A percentile compares a stretch with the other conserved stretches of the same genome.
phyloP scores from a whole-genome alignment of 2,329 filamentous ascomycete genomes.

The Corniculantispora saksenae region DNA sequence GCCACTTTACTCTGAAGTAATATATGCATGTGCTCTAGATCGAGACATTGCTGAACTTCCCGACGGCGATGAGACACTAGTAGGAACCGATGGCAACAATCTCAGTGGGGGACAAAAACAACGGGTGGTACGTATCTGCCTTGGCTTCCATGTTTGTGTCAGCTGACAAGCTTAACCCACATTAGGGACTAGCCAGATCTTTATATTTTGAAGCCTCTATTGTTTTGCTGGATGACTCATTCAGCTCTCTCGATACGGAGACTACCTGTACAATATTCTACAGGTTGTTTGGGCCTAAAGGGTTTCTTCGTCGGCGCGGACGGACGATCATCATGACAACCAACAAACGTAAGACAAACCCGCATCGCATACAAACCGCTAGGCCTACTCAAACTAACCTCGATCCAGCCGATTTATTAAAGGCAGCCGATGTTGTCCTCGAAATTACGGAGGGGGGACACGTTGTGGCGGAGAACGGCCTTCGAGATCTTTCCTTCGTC shows the following conservation, averaged over 20 bases:
- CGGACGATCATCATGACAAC: background rate
- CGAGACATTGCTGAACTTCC: background rate
- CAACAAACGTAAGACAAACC: too few relatives aligned
- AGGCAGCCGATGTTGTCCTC: background rate
- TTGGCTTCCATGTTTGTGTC: too few relatives aligned
- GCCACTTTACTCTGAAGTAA: background rate
- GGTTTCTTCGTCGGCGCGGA: constrained; percentile 37
- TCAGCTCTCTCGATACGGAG: constrained; percentile 45
- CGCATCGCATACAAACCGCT: too few relatives aligned
- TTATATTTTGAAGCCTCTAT: constrained; percentile 42
- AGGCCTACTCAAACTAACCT: background rate
- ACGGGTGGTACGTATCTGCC: constrained; percentile 34
- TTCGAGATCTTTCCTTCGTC: too few relatives aligned
- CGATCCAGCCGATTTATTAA: background rate
- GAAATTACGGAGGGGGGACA: background rate
- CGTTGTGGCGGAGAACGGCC: background rate
- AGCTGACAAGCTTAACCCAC: background rate
- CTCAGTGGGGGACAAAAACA: constrained; percentile 47
- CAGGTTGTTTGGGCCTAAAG: constrained; percentile 40
- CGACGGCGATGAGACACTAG: background rate
- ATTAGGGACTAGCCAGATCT: constrained; percentile 46
- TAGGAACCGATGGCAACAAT: background rate
- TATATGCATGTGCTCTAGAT: background rate
- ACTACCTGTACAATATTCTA: constrained; percentile 45
- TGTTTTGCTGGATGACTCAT: constrained; percentile 48